phyloP scores from a whole-genome alignment of 2,329 filamentous ascomycete genomes.

The Ampelomyces quisqualis region DNA sequence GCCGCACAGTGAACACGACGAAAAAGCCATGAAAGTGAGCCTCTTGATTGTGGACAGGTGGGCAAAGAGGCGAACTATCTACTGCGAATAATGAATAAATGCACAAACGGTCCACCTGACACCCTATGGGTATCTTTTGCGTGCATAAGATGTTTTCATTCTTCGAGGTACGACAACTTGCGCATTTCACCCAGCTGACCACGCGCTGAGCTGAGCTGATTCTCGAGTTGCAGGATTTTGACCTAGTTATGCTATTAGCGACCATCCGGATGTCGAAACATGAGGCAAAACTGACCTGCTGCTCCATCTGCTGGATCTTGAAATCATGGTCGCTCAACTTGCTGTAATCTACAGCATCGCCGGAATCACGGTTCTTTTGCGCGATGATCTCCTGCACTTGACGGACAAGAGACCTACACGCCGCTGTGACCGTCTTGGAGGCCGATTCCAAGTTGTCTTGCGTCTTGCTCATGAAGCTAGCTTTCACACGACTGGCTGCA shows the following conservation, averaged over 20 bases:
- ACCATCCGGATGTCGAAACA: neutral
- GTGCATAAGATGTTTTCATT: no score
- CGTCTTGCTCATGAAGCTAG: conserved; percentile 95
- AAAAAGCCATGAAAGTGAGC: no score
- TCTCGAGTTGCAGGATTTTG: conserved; percentile 95
- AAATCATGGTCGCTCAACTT: conserved; percentile 93
- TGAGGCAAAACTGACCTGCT: conserved; percentile 74
- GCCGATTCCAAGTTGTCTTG: conserved; percentile 90
- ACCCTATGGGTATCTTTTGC: no score
- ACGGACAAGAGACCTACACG: conserved; percentile 82
- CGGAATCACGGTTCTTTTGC: conserved; percentile 75
- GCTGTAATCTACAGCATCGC: conserved; percentile 79
- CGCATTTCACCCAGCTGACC: conserved; percentile 93
- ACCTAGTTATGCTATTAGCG: conserved; percentile 60
- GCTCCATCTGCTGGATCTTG: conserved; percentile 98
- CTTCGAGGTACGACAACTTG: conserved; percentile 79
- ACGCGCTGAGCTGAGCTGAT: conserved; percentile 74
- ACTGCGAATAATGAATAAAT: no score
- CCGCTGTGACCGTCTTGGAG: conserved; percentile 86
- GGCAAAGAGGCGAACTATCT: no score
- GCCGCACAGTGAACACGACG: no score
- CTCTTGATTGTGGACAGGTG: no score
- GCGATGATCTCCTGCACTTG: conserved; percentile 95
- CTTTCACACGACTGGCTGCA: conserved; percentile 92
- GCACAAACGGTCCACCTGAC: no score